Base-by-base conservation (phyloP, 805 yeast genomes). In the Vanderwaltozyma polyspora region DNA sequence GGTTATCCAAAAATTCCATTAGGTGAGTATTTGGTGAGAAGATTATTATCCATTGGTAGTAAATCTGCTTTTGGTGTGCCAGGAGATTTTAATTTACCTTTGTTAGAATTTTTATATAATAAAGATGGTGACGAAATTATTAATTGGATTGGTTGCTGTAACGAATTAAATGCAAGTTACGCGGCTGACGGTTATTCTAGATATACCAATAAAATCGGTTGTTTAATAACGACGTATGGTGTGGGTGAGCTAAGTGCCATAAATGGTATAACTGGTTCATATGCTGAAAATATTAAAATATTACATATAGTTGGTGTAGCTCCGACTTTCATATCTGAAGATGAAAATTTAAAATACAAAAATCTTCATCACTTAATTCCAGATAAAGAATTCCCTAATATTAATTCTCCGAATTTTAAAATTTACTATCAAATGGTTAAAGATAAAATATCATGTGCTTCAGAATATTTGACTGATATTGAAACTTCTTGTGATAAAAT, bases 131-230 rank as follows among this genome's bases (percentile, higher is more conserved):
- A 30, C 4, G 29, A 33, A 25, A 2, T 28, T 5, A 53, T 79
- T 45, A 60, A 72, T 34, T 85, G 93, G 83, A 66, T 82, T 31
- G 94, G 94, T 17, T 74, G 76, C 40, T 83, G 94, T 62, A 86
- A 86, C 51, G 96, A 86, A 61, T 67, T 86, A 43, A 87, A 86
- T 51, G 79, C 91, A 3, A 91, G 93, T 7, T 86, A 87, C 53
- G 76, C 91, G 5, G 87, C 89, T 6, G 95, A 87, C 55, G 96
- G 95, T 5, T 87, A 83, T 49, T 74, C 91, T 14, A 69, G 89
- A 40, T 63, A 64, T 28, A 66, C 76, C 19, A 64, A 67, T 32
- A 68, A 72, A n/a, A 69, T 81, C 6, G 83, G 85, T 34, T 85
- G 76, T 15, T 55, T 74, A 27, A 57, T 73, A 35, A 60, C 66